Percentiles rank a stretch among this genome's conserved stretches.
These are phyloP conservation scores for Hypoxylon rubiginosum DNA, from an alignment of 2,329 filamentous ascomycete genomes.

Conservation along the genomic window DNA sequence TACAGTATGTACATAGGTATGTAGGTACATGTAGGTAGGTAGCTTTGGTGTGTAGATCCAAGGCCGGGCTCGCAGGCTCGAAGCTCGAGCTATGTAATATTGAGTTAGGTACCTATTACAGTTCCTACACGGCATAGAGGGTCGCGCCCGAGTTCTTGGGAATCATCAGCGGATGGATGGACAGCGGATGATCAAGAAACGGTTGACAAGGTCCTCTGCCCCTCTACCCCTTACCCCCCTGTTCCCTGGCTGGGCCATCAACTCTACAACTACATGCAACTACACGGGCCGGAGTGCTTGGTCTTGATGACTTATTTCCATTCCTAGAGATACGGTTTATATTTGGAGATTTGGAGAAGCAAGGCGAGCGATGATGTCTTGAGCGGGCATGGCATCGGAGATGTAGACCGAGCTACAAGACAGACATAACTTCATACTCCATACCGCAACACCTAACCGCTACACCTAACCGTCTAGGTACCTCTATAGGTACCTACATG, in stretches of 20 bases:
- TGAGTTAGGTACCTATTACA: neutral
- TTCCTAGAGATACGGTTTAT: no score
- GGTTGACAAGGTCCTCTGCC: neutral
- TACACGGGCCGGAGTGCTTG: neutral
- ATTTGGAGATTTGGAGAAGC: no score
- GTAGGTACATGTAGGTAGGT: no score
- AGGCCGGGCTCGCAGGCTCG: neutral
- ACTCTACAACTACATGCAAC: neutral
- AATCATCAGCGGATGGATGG: neutral
- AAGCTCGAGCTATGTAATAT: neutral
- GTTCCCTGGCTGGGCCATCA: neutral
- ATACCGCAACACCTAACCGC: neutral
- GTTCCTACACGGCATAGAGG: neutral
- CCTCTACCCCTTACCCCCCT: neutral
- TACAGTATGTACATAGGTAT: no score
- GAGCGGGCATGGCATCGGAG: no score
- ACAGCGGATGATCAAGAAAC: no score
- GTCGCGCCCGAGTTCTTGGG: neutral
- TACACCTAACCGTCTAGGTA: neutral
- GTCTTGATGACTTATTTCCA: no score
- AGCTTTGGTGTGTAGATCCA: neutral
- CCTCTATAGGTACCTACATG: no score
- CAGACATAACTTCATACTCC: neutral
- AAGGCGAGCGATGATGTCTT: no score
- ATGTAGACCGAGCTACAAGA: no score